These are phyloP conservation scores for Podospora tetraspora DNA, from an alignment of 495 filamentous ascomycete species.

Conservation along the genomic window DNA sequence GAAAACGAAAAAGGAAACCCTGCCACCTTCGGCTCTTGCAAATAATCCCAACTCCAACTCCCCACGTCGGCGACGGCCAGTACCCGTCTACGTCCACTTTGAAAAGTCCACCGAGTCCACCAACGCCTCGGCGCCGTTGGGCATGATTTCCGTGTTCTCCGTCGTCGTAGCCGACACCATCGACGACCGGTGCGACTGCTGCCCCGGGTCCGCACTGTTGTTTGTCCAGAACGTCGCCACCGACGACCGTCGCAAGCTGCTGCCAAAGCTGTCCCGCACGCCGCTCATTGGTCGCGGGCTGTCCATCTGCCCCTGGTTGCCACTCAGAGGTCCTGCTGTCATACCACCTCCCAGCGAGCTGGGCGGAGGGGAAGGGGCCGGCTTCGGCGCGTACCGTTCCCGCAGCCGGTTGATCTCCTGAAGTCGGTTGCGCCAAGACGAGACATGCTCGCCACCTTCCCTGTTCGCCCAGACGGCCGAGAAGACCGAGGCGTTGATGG, in stretches of 20 bases:
- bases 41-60: neutral
- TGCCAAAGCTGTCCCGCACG: constrained; percentile 45
- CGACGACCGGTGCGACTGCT: constrained; percentile 49
- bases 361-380: constrained; percentile 38
- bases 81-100: constrained; percentile 43
- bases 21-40: neutral
- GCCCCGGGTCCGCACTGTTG: constrained; percentile 41
- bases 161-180: constrained; percentile 46
- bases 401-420: constrained; percentile 78
- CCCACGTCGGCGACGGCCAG: neutral
- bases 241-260: constrained; percentile 46
- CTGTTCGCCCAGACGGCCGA: constrained; percentile 78
- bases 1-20: too few species aligned
- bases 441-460: constrained; percentile 77
- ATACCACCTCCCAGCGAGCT: constrained; percentile 29
- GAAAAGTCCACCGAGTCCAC: constrained; percentile 57
- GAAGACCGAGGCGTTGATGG: constrained; percentile 90
- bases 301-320: constrained; percentile 19
- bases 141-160: constrained; percentile 44
- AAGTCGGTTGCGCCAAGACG: constrained; percentile 82
- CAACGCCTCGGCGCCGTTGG: constrained; percentile 43
- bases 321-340: constrained; percentile 12
- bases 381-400: constrained; percentile 50
- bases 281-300: constrained; percentile 35
- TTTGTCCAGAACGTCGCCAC: constrained; percentile 52